These are phyloP conservation scores for Aspergillus pseudoviridinutans DNA, from an alignment of 2,329 filamentous ascomycete genomes.

Conservation along the genomic window DNA sequence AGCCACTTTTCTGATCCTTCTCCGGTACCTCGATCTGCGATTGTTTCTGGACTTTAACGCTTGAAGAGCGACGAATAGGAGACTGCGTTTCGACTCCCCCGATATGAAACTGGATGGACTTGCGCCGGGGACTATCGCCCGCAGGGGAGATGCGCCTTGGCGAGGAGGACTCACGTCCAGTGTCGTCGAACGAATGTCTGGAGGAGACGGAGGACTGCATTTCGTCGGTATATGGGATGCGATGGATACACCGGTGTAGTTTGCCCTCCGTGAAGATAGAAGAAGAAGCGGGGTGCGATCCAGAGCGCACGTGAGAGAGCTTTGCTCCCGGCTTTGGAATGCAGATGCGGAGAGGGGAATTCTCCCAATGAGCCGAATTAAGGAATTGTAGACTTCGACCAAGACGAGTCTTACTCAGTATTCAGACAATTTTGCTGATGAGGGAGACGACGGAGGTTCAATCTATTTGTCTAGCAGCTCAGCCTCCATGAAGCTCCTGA, in stretches of 20 bases:
- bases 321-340: not conserved
- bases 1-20: conserved; percentile 18
- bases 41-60: conserved; percentile 22
- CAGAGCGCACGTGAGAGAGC: not conserved
- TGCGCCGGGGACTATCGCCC: conserved; percentile 26
- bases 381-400: not conserved
- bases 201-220: conserved; percentile 9
- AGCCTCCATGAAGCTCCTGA: conserved; percentile 28
- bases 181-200: conserved; percentile 9
- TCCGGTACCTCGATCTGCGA: conserved; percentile 22
- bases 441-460: not conserved
- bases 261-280: not conserved
- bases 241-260: not conserved
- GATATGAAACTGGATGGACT: conserved; percentile 39
- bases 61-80: conserved; percentile 22
- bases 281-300: not conserved
- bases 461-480: conserved; percentile 9
- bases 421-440: not conserved
- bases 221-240: not conserved
- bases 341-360: not conserved
- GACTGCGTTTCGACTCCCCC: conserved; percentile 26
- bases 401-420: not conserved
- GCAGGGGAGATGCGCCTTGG: conserved; percentile 21
- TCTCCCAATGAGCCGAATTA: not conserved
- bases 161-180: conserved; percentile 6